Evolutionary conservation across 148 eudicot species (phyloP).

Genomic region (Chenopodium album): DNA sequence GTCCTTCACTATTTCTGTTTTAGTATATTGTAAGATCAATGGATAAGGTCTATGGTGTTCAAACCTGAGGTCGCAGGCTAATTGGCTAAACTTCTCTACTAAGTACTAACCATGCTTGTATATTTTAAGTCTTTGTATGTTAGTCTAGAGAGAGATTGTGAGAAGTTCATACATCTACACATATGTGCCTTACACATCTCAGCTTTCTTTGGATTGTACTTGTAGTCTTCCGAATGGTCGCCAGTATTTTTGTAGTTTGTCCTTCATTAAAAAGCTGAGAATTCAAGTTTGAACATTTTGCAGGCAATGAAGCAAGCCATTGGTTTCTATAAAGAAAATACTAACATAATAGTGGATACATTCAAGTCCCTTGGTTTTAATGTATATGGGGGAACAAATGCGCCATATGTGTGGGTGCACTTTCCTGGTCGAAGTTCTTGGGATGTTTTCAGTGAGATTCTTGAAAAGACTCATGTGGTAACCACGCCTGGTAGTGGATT

Average conservation of each 20-base stretch:
- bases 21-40: too few species aligned
- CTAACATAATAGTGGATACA: constrained; percentile 74
- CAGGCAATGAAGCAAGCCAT: constrained; percentile 88
- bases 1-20: too few species aligned
- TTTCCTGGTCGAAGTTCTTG: constrained; percentile 91
- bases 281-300: constrained; percentile 8
- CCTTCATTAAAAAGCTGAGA: background rate
- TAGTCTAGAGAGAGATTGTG: background rate
- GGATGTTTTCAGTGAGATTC: constrained; percentile 90
- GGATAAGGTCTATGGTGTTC: too few species aligned
- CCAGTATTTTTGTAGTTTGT: background rate
- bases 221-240: background rate
- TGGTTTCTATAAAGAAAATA: constrained; percentile 91
- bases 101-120: too few species aligned
- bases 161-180: background rate
- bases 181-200: background rate
- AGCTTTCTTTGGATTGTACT: background rate
- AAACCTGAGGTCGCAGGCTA: too few species aligned
- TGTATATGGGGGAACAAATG: constrained; percentile 84
- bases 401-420: constrained; percentile 94
- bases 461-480: constrained; percentile 85
- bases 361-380: constrained; percentile 83
- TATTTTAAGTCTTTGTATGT: too few species aligned
- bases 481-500: constrained; percentile 90
- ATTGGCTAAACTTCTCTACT: too few species aligned